A percentile compares a stretch with the other conserved stretches of the same genome.
phyloP scores from a whole-genome alignment of 148 eudicot species.

The Nepenthes gracilis region DNA sequence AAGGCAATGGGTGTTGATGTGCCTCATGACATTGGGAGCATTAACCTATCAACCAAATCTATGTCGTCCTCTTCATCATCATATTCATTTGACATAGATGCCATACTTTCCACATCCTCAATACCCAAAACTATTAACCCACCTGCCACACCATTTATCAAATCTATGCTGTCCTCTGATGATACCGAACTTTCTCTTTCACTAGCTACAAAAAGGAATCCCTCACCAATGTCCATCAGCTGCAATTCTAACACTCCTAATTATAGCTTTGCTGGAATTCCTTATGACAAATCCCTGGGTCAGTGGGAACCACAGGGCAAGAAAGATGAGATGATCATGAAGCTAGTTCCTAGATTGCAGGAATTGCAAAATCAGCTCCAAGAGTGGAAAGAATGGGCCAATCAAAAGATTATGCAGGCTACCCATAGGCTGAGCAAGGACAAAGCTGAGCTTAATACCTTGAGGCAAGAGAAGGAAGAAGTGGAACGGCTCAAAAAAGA shows the following conservation, averaged over 20 bases:
- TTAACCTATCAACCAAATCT: slow-evolving; percentile 26
- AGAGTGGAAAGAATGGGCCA: slow-evolving; percentile 91
- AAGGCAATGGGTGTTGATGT: slow-evolving; percentile 34
- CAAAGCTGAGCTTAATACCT: slow-evolving; percentile 62
- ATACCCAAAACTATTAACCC: slow-evolving; percentile 20
- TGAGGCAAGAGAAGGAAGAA: slow-evolving; percentile 85
- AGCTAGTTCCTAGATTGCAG: slow-evolving; percentile 46
- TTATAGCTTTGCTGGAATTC: slow-evolving; percentile 19
- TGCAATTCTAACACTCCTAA: slow-evolving; percentile 14
- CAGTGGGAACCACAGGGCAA: slow-evolving; percentile 48
- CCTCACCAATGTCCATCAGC: slow-evolving; percentile 16
- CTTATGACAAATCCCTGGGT: slow-evolving; percentile 27
- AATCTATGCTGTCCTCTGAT: slow-evolving; percentile 27
- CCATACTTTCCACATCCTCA: slow-evolving; percentile 9
- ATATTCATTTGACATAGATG: slow-evolving; percentile 24
- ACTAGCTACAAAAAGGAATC: slow-evolving; percentile 27
- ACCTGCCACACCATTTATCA: slow-evolving; percentile 17
- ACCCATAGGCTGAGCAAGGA: slow-evolving; percentile 72
- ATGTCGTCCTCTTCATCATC: slow-evolving; percentile 24
- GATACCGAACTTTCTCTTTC: slow-evolving; percentile 63
- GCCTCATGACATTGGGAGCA: slow-evolving; percentile 26
- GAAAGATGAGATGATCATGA: slow-evolving; percentile 60
- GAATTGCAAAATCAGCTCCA: slow-evolving; percentile 55
- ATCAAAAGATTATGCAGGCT: slow-evolving; percentile 86
- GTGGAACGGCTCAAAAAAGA: slow-evolving; percentile 72